phyloP scores from a whole-genome alignment of 768 basidiomycete genomes.

The Pleurotus djamor region DNA sequence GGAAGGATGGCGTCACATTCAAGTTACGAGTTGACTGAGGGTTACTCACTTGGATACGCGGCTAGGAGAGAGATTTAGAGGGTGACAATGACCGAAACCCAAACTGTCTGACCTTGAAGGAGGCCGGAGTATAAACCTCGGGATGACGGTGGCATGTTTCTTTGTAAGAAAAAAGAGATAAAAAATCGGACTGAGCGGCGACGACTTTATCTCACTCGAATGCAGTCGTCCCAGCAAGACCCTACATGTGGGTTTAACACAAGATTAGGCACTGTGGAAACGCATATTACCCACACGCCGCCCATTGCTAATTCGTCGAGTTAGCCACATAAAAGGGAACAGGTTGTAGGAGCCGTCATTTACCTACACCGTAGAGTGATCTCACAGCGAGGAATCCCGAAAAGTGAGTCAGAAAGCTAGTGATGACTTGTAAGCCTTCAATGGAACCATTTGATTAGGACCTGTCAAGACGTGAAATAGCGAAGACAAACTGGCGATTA shows the following conservation, averaged over 20 bases:
- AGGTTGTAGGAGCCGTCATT: neutral
- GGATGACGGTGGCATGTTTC: slow-evolving; percentile 10
- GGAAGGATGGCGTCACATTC: neutral
- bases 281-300: slow-evolving; percentile 10
- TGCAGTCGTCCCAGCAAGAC: neutral
- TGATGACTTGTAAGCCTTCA: slow-evolving; percentile 51
- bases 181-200: neutral
- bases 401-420: slow-evolving; percentile 58
- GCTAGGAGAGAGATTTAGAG: neutral
- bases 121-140: slow-evolving; percentile 14
- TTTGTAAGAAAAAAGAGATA: neutral
- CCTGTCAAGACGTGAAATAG: no score
- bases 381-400: slow-evolving; percentile 58
- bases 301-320: slow-evolving; percentile 10
- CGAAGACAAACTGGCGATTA: slow-evolving; percentile 7
- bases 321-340: neutral
- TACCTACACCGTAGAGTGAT: slow-evolving; percentile 51
- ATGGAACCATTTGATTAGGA: neutral
- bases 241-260: neutral
- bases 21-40: no score
- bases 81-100: neutral
- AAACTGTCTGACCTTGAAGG: slow-evolving; percentile 9
- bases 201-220: neutral
- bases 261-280: neutral
- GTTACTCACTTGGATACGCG: slow-evolving; percentile 9